Percentiles rank a stretch among this genome's conserved stretches.
phyloP scores from a whole-genome alignment of 805 yeast species.

The Wickerhamiella parazyma region DNA sequence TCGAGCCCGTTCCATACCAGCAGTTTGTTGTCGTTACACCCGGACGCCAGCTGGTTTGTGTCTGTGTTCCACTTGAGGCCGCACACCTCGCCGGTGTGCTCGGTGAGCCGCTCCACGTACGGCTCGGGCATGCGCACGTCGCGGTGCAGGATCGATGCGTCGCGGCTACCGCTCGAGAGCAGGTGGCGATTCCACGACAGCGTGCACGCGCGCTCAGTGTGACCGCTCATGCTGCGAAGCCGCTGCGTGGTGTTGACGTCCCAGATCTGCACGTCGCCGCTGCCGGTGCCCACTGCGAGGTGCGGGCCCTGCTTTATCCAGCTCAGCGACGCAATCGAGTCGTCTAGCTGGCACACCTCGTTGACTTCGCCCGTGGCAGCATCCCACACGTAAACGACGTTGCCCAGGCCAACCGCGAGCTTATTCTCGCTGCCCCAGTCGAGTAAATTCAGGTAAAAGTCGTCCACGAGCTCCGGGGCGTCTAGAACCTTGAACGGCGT shows the following conservation, averaged over 20 bases:
- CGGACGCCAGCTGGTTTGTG: constrained; percentile 84
- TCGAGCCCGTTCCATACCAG: constrained; percentile 77
- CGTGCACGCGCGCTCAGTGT: constrained; percentile 68
- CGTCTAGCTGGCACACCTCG: constrained; percentile 63
- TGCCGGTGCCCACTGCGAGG: constrained; percentile 77
- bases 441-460: constrained; percentile 77
- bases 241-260: constrained; percentile 74
- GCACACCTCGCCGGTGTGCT: constrained; percentile 89
- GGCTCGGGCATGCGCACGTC: constrained; percentile 85
- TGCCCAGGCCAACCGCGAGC: constrained; percentile 80
- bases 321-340: constrained; percentile 64
- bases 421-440: constrained; percentile 93
- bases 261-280: constrained; percentile 88
- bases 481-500: constrained; percentile 88
- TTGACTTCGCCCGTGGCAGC: constrained; percentile 73
- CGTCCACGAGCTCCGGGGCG: constrained; percentile 92
- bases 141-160: constrained; percentile 69
- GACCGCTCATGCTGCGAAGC: constrained; percentile 87
- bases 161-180: constrained; percentile 76
- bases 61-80: constrained; percentile 90
- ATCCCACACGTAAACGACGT: constrained; percentile 82
- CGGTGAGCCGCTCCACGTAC: constrained; percentile 52
- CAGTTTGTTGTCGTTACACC: constrained; percentile 85
- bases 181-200: constrained; percentile 91
- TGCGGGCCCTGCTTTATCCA: constrained; percentile 96